phyloP scores from a whole-genome alignment of 2,329 filamentous ascomycete genomes.

The Rutstroemia sp. region DNA sequence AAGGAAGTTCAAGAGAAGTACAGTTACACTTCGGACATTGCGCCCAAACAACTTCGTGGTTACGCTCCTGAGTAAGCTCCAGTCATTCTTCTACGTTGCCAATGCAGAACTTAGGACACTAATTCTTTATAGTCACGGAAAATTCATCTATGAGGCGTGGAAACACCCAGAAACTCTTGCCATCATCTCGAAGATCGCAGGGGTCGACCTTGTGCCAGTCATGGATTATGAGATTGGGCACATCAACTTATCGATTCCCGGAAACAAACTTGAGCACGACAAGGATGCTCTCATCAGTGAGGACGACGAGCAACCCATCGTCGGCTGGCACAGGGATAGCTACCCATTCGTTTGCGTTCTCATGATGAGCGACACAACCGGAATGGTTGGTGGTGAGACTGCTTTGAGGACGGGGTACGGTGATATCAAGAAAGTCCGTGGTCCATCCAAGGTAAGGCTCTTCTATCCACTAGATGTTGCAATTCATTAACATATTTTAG shows the following conservation, averaged over 20 bases:
- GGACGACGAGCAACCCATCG: conserved; percentile 31
- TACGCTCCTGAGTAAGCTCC: conserved; percentile 46
- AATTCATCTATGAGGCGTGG: conserved; percentile 58
- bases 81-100: conserved; percentile 2
- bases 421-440: conserved; percentile 37
- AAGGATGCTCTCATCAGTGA: conserved; percentile 23
- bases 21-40: conserved; percentile 51
- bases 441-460: conserved; percentile 34
- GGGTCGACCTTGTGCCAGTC: conserved; percentile 48
- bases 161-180: conserved; percentile 45
- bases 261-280: conserved; percentile 20
- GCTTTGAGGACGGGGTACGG: conserved; percentile 49
- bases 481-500: conserved; percentile 14
- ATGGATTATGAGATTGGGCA: conserved; percentile 53
- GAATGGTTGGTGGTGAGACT: conserved; percentile 48
- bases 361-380: conserved; percentile 41
- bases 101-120: conserved; percentile 2
- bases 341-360: conserved; percentile 45
- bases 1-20: conserved; percentile 49
- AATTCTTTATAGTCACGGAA: conserved; percentile 41
- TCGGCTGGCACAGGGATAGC: conserved; percentile 43
- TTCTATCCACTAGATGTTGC: background rate
- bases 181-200: conserved; percentile 48
- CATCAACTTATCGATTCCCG: conserved; percentile 44
- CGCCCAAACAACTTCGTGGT: conserved; percentile 46